These are phyloP conservation scores for Russula sp. DNA, from an alignment of 768 basidiomycete species.

Conservation along the genomic window DNA sequence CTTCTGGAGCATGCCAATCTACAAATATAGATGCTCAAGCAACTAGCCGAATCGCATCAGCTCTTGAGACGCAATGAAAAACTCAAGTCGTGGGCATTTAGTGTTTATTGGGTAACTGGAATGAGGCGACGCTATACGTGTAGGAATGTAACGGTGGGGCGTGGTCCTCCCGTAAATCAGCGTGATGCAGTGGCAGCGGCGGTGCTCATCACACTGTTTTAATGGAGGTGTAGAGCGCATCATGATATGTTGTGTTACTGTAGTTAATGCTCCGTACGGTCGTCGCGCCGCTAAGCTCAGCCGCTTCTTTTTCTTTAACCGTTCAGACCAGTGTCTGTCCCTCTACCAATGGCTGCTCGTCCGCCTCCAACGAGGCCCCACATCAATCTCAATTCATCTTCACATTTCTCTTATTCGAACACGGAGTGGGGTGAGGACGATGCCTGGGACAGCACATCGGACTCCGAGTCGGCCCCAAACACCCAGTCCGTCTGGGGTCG, in stretches of 20 bases:
- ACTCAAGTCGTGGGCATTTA: background rate
- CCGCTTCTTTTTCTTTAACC: background rate
- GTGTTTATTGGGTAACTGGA: background rate
- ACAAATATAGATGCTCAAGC: background rate
- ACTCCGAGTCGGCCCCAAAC: conserved; percentile 31
- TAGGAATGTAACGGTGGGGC: background rate
- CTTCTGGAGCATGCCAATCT: conserved; percentile 26
- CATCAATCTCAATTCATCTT: conserved; percentile 30
- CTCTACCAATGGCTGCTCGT: conserved; percentile 28
- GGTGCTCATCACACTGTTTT: conserved; percentile 20
- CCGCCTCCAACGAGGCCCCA: conserved; percentile 33
- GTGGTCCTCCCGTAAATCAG: conserved; percentile 16
- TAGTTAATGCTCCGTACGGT: background rate
- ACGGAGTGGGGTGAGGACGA: conserved; percentile 38
- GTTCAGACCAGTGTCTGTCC: background rate
- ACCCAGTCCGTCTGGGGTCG: conserved; percentile 23
- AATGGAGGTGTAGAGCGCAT: background rate
- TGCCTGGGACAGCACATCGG: conserved; percentile 39
- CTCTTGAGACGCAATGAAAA: background rate
- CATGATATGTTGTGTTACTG: background rate
- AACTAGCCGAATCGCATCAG: background rate
- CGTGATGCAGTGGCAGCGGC: conserved; percentile 1
- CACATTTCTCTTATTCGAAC: conserved; percentile 29
- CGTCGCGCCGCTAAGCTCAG: background rate
- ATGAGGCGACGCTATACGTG: background rate